Base-by-base conservation (phyloP, 2,329 filamentous ascomycete species). In the Ophiostoma novo-ulmi region DNA sequence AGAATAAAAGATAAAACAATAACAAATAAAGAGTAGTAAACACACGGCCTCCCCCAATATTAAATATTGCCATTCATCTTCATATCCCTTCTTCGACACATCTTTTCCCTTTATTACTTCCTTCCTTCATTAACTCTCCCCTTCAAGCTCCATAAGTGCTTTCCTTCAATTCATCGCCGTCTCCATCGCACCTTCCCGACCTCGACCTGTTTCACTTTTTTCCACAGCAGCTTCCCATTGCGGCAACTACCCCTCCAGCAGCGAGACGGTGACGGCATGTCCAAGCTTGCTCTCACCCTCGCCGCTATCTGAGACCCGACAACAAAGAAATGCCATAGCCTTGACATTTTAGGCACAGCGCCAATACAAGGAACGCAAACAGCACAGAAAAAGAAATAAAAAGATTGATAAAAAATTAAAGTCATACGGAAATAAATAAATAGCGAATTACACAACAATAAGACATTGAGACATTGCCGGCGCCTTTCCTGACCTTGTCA, bases 271-370 rank as follows among this genome's bases (percentile, higher is more conserved):
- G 52, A 58, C 52, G 52, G 26, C 52, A 58, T 58, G 52, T 26
- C 11, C n/a, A n/a, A 63, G 58, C 58, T 63, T 63, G 26, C 26
- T 63, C 52, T 14, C 44, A 31, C 14, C 1, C 36, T 65, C 63
- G 17, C 63, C 35, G 36, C 35, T 36, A 39, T 39, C 63, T 39
- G 36, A 65, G 36, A 65, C 36, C 36, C n/a, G 63, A 38, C 63
- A 65, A 65, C 63, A 65, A 65, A 65, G 63, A 41, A 65, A 65
- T 65, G 63, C 63, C 63, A 41, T 41, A 65, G 63, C 63, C 8
- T 22, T 22, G 35, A 65, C 63, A 22, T 35, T 64, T 64, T 65
- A 22, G 63, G 36, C 35, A 39, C 36, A 38, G 63, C 63, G 63
- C 63, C 63, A 36, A n/a, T 35, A 61, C 55, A 61, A 39, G 63